phyloP scores from a whole-genome alignment of 164 flowering plant species.

The Protea cynaroides region DNA sequence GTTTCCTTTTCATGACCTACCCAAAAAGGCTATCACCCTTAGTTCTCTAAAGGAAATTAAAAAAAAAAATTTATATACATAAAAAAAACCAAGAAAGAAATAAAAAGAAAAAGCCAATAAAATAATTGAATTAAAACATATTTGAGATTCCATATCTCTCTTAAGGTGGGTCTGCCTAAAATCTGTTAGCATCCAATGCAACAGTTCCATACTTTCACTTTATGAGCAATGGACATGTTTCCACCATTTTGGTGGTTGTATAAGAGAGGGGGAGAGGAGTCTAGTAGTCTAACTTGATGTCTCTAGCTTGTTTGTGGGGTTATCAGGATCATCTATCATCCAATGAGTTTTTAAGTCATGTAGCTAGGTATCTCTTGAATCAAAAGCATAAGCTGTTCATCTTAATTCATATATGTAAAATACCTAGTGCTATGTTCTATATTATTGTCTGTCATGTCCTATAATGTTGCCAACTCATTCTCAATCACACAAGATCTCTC shows the following conservation, averaged over 20 bases:
- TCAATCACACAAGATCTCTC: background rate
- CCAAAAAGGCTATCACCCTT: slow-evolving; percentile 12
- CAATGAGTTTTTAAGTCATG: background rate
- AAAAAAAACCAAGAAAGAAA: too few relatives aligned
- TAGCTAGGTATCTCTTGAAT: background rate
- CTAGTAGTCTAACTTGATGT: background rate
- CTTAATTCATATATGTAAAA: background rate
- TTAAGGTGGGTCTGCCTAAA: slow-evolving; percentile 27
- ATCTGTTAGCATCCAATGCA: slow-evolving; percentile 35
- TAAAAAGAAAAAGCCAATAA: too few relatives aligned
- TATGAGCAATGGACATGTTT: slow-evolving; percentile 18
- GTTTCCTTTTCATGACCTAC: slow-evolving; percentile 57
- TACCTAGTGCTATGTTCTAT: background rate
- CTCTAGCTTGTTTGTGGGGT: slow-evolving; percentile 4
- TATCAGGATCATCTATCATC: slow-evolving; percentile 1
- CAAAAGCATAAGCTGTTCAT: background rate
- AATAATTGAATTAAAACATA: too few relatives aligned
- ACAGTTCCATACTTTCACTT: slow-evolving; percentile 14
- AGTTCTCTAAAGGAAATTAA: slow-evolving; percentile 3
- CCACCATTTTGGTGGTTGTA: background rate
- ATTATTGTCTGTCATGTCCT: background rate
- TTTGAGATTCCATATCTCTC: slow-evolving; percentile 14
- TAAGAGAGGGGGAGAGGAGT: background rate
- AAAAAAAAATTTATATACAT: background rate
- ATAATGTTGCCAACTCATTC: background rate